phyloP scores from a whole-genome alignment of 1,284 basidiomycete genomes.

The Cerioporus squamosus region DNA sequence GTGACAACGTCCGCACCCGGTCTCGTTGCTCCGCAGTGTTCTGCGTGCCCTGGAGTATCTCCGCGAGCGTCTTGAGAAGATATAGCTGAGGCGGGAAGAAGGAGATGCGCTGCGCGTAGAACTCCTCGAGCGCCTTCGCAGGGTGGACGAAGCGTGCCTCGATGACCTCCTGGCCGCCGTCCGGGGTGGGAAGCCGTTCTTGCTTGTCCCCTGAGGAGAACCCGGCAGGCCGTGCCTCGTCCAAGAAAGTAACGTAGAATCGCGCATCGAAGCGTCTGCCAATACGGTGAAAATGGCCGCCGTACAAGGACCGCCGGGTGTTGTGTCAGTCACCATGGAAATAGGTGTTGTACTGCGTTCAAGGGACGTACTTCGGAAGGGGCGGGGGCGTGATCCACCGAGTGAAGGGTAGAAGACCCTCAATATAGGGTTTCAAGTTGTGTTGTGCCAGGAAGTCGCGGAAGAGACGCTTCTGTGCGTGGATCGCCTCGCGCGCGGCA shows the following conservation, averaged over 20 bases:
- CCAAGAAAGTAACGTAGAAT: conserved; percentile 68
- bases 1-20: conserved; percentile 50
- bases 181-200: conserved; percentile 65
- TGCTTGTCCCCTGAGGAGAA: conserved; percentile 57
- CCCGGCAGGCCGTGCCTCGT: conserved; percentile 42
- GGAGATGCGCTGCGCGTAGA: conserved; percentile 50
- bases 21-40: conserved; percentile 50
- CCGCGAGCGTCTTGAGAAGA: conserved; percentile 60
- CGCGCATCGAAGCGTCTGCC: conserved; percentile 67
- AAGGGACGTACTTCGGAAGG: conserved; percentile 48
- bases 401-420: conserved; percentile 64
- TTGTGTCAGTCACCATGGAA: background rate
- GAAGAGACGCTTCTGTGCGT: conserved; percentile 55
- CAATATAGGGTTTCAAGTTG: conserved; percentile 45
- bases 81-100: conserved; percentile 78
- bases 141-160: conserved; percentile 66
- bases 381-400: conserved; percentile 69
- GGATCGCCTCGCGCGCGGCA: conserved; percentile 57
- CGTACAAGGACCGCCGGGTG: background rate
- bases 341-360: background rate
- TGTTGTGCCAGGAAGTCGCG: conserved; percentile 54
- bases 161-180: conserved; percentile 71
- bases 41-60: conserved; percentile 44
- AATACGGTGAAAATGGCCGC: conserved; percentile 2
- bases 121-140: conserved; percentile 52